A percentile compares a stretch with the other conserved stretches of the same genome.
These are phyloP conservation scores for Pythium brassicae DNA, from an alignment of 352 stramenopile genomes.

Conservation along the genomic window DNA sequence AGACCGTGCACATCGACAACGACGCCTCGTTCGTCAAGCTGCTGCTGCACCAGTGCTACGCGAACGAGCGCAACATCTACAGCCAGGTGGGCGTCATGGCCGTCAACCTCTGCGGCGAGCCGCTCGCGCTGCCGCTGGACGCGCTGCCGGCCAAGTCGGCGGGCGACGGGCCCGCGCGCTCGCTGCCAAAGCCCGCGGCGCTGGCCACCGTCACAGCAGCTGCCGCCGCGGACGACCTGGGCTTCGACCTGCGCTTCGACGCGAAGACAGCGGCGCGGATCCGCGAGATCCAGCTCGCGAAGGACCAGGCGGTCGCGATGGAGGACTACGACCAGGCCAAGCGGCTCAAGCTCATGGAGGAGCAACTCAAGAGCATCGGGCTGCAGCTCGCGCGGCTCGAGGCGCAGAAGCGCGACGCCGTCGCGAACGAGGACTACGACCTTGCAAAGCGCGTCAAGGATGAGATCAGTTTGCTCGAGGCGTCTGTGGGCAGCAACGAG, in stretches of 20 bases:
- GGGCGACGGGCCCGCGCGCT: constrained; percentile 29
- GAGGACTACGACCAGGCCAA: constrained; percentile 92
- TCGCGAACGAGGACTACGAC: constrained; percentile 92
- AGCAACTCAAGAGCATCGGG: constrained; percentile 88
- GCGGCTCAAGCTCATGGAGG: constrained; percentile 76
- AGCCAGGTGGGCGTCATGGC: constrained; percentile 91
- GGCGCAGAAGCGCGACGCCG: constrained; percentile 82
- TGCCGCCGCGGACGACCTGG: constrained; percentile 40
- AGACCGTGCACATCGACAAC: constrained; percentile 89
- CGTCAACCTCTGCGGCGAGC: constrained; percentile 81
- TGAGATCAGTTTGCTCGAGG: constrained; percentile 75
- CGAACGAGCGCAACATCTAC: constrained; percentile 88
- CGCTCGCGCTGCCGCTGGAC: constrained; percentile 17
- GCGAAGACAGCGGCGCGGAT: constrained; percentile 84
- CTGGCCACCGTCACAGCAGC: neutral
- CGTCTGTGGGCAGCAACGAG: constrained; percentile 52
- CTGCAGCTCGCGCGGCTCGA: constrained; percentile 85
- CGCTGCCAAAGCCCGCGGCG: constrained; percentile 18
- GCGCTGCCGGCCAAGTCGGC: constrained; percentile 54
- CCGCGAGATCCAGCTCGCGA: constrained; percentile 84
- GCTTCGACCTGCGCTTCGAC: constrained; percentile 88
- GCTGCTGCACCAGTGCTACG: constrained; percentile 84
- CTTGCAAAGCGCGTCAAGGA: constrained; percentile 88
- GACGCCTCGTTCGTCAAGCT: constrained; percentile 84
- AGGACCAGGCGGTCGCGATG: constrained; percentile 74